These are phyloP conservation scores for Aureobasidium sp. DNA, from an alignment of 2,329 filamentous ascomycete genomes.

Conservation along the genomic window DNA sequence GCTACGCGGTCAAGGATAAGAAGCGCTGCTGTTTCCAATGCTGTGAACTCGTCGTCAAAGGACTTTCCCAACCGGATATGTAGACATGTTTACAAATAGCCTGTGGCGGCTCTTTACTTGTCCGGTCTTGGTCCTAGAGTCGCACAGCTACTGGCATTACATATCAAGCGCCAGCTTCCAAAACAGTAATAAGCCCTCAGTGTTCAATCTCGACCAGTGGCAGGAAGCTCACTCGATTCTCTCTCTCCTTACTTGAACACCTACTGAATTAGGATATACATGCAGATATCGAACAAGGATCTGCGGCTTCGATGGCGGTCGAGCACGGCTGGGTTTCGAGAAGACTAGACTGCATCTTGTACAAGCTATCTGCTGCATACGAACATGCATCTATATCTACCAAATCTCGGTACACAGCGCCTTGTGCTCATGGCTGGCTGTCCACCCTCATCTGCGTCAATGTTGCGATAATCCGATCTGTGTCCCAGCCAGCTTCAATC, in stretches of 20 bases:
- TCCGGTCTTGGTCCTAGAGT: neutral
- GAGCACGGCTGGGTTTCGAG: neutral
- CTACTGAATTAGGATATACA: no score
- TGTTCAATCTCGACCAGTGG: neutral
- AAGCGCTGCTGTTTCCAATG: no score
- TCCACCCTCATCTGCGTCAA: constrained; percentile 23
- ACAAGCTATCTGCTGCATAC: neutral
- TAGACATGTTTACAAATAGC: neutral
- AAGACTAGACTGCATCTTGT: neutral
- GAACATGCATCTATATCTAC: neutral
- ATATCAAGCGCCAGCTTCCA: neutral
- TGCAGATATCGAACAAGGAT: neutral
- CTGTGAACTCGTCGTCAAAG: neutral
- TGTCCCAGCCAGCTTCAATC: constrained; percentile 37
- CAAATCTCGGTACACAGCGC: no score
- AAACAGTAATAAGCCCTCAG: neutral
- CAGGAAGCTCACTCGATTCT: no score
- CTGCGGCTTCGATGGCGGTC: neutral
- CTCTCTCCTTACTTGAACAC: neutral
- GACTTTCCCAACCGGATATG: neutral
- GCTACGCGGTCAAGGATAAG: no score
- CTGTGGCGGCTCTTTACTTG: neutral
- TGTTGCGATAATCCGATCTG: constrained; percentile 31
- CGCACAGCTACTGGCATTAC: neutral
- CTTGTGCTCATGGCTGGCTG: constrained; percentile 17